Evolutionary conservation across 495 filamentous ascomycete species (phyloP).

Genomic region (Hypoxylon trugodes): DNA sequence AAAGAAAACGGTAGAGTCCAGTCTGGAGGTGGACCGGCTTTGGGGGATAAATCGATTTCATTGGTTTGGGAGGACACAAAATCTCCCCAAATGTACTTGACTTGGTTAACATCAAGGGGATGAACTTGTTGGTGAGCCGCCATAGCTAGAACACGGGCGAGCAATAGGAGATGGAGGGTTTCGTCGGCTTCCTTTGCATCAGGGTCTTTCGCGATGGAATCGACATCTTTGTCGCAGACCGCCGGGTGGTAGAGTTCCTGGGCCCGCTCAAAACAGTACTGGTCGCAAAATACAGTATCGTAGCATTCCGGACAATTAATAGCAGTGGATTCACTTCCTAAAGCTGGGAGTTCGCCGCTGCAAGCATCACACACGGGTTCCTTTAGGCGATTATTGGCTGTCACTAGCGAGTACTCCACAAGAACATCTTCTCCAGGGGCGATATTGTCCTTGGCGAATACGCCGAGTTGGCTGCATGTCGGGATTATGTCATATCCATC

Average conservation of each 20-base stretch:
- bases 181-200: conserved; percentile 74
- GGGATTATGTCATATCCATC: conserved; percentile 56
- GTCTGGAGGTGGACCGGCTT: conserved; percentile 62
- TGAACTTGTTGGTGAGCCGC: conserved; percentile 81
- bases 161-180: conserved; percentile 79
- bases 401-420: conserved; percentile 79
- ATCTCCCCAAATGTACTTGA: conserved; percentile 96
- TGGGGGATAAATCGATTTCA: conserved; percentile 57
- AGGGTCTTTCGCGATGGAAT: conserved; percentile 81
- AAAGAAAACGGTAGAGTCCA: conserved; percentile 90
- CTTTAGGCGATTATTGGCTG: conserved; percentile 81
- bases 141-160: conserved; percentile 84
- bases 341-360: conserved; percentile 72
- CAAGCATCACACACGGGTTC: conserved; percentile 87
- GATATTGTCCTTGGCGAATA: conserved; percentile 88
- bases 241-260: conserved; percentile 81
- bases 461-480: conserved; percentile 78
- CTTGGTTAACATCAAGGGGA: conserved; percentile 81
- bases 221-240: conserved; percentile 84
- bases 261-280: conserved; percentile 75
- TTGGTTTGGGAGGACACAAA: conserved; percentile 59
- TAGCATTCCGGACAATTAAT: conserved; percentile 77
- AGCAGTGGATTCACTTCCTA: conserved; percentile 54
- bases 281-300: conserved; percentile 87
- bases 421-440: conserved; percentile 78